phyloP scores from a whole-genome alignment of 805 yeast species.

The Starmerella kuoi region DNA sequence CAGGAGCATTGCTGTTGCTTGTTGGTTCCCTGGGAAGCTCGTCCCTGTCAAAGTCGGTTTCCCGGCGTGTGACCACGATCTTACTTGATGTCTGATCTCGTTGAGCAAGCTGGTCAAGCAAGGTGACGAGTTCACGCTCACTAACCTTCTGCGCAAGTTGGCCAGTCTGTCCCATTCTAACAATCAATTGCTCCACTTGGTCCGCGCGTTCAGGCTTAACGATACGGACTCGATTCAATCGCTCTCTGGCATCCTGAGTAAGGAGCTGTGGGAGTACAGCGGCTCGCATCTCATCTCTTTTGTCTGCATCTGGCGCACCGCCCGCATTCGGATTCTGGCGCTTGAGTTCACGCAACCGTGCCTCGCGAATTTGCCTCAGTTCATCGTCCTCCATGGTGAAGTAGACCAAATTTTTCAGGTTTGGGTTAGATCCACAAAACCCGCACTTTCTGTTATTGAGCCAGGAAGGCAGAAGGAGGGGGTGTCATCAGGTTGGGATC shows the following conservation, averaged over 20 bases:
- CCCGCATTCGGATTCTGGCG: slow-evolving; percentile 25
- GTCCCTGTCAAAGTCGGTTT: slow-evolving; percentile 40
- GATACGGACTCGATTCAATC: slow-evolving; percentile 72
- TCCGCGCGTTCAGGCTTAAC: slow-evolving; percentile 87
- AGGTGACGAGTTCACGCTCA: slow-evolving; percentile 71
- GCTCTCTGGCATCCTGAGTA: slow-evolving; percentile 73
- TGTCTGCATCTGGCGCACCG: slow-evolving; percentile 5
- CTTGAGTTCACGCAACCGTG: slow-evolving; percentile 78
- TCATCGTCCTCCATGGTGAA: slow-evolving; percentile 41
- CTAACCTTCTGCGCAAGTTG: slow-evolving; percentile 59
- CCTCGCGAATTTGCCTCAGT: slow-evolving; percentile 79
- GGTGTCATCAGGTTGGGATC: no score
- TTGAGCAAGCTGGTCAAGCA: slow-evolving; percentile 70
- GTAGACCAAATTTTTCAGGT: not conserved
- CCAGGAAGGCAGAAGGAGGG: not conserved
- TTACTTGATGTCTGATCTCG: slow-evolving; percentile 39
- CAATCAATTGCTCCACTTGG: slow-evolving; percentile 71
- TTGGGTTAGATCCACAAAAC: not conserved
- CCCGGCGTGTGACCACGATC: slow-evolving; percentile 27
- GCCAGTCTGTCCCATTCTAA: slow-evolving; percentile 64
- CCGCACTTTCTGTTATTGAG: not conserved
- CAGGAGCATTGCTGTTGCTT: slow-evolving; percentile 5
- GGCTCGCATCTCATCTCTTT: slow-evolving; percentile 33
- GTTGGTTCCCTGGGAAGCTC: not conserved
- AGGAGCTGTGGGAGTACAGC: slow-evolving; percentile 50